A percentile compares a stretch with the other conserved stretches of the same genome.
Conservation (phyloP, 225 moss, liverwort and hornwort species). For the Antitrichia curtipendula region DNA sequence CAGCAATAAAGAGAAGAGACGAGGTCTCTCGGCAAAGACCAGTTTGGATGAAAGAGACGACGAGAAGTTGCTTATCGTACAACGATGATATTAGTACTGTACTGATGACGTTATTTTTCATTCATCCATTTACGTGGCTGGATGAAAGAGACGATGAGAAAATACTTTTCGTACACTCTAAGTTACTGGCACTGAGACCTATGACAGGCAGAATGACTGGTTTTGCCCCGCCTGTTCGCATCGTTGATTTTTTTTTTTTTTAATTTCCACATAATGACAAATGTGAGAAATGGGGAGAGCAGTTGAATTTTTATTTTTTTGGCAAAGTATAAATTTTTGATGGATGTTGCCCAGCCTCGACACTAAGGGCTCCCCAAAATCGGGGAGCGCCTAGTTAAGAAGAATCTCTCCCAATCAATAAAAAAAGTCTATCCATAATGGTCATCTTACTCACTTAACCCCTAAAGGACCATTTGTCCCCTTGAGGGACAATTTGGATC, state of each 20-base stretch:
- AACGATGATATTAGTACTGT: not conserved
- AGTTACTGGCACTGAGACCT: too few relatives aligned
- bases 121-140: not conserved
- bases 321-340: not conserved
- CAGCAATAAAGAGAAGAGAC: not conserved
- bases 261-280: too few relatives aligned
- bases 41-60: not conserved
- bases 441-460: not conserved
- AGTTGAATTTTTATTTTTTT: not conserved
- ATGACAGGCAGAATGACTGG: not conserved
- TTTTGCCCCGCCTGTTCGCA: not conserved
- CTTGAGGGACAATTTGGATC: too few relatives aligned
- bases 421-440: not conserved
- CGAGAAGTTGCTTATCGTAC: not conserved
- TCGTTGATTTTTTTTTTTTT: too few relatives aligned
- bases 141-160: not conserved
- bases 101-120: not conserved
- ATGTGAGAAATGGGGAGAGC: not conserved
- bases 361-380: too few relatives aligned
- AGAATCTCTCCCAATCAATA: rapidly evolving
- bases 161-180: not conserved
- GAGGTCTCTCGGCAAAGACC: not conserved
- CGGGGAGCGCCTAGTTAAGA: too few relatives aligned
- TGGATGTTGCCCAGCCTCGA: too few relatives aligned
- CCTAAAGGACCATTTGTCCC: too few relatives aligned